These are phyloP conservation scores for Neofusicoccum sp. DNA, from an alignment of 2,329 filamentous ascomycete species.

Conservation along the genomic window DNA sequence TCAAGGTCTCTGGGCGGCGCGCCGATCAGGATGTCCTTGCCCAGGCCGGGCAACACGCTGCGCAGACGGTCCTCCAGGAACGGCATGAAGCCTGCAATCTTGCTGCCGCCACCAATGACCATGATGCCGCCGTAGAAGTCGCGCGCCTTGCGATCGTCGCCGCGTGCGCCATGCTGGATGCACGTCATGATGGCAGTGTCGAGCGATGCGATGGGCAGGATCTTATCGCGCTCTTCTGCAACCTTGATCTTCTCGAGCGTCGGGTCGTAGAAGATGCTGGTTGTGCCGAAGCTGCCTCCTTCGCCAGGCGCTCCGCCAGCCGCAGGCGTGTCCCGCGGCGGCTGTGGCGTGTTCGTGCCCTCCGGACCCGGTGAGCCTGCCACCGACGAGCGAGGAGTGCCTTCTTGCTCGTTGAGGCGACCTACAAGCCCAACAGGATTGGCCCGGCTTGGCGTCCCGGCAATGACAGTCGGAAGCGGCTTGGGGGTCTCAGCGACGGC, in stretches of 20 bases:
- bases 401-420: conserved; percentile 69
- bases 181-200: conserved; percentile 88
- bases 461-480: conserved; percentile 52
- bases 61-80: conserved; percentile 84
- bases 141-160: conserved; percentile 89
- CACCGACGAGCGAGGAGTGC: conserved; percentile 79
- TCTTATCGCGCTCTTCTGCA: conserved; percentile 73
- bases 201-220: conserved; percentile 80
- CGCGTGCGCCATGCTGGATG: conserved; percentile 82
- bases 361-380: conserved; percentile 88
- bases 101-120: conserved; percentile 41
- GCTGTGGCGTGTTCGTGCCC: conserved; percentile 63
- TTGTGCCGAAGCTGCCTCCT: conserved; percentile 36
- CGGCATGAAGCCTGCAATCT: conserved; percentile 69
- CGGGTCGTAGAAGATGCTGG: conserved; percentile 51
- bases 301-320: conserved; percentile 48
- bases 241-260: conserved; percentile 52
- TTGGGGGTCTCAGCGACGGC: conserved; percentile 21
- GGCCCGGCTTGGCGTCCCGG: conserved; percentile 54
- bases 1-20: conserved; percentile 88
- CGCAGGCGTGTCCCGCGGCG: conserved; percentile 45
- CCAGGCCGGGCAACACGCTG: conserved; percentile 61
- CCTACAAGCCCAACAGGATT: conserved; percentile 71
- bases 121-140: conserved; percentile 65
- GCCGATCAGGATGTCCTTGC: conserved; percentile 69